A percentile compares a stretch with the other conserved stretches of the same genome.
Conservation (phyloP, 768 basidiomycete species). For the Steccherinum ochraceum region DNA sequence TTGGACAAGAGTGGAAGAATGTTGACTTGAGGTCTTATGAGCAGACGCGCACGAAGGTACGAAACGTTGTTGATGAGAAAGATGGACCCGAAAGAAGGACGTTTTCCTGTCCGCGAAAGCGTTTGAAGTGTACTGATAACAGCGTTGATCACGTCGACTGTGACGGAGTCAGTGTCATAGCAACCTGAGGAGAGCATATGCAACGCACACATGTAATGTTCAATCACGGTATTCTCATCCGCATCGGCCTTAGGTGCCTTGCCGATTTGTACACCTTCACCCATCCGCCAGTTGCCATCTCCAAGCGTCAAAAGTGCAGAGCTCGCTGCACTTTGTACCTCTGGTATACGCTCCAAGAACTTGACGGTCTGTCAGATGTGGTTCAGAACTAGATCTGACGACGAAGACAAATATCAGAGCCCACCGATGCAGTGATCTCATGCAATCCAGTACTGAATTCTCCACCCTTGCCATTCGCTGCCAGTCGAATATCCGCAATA, state of each 20-base stretch:
- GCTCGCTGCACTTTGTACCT: slow-evolving; percentile 61
- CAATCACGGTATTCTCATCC: slow-evolving; percentile 55
- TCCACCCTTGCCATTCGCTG: slow-evolving; percentile 45
- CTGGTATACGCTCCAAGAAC: slow-evolving; percentile 65
- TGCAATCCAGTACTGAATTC: slow-evolving; percentile 61
- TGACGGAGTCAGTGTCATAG: not conserved
- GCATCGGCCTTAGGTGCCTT: slow-evolving; percentile 44
- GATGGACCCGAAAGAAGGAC: slow-evolving; percentile 64
- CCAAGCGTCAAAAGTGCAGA: slow-evolving; percentile 65
- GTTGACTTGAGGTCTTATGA: slow-evolving; percentile 41
- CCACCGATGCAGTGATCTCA: slow-evolving; percentile 50
- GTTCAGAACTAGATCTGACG: not conserved
- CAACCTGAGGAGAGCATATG: not conserved
- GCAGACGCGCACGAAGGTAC: slow-evolving; percentile 55
- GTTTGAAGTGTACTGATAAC: slow-evolving; percentile 53
- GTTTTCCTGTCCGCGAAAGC: slow-evolving; percentile 51
- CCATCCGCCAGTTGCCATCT: slow-evolving; percentile 92
- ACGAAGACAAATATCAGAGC: slow-evolving; percentile 15
- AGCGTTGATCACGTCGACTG: slow-evolving; percentile 74
- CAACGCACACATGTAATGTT: slow-evolving; percentile 68
- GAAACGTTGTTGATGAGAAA: slow-evolving; percentile 79
- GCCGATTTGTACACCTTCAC: slow-evolving; percentile 66
- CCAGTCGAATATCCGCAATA: slow-evolving; percentile 69
- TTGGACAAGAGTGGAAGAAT: slow-evolving; percentile 51
- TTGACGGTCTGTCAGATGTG: slow-evolving; percentile 46